Base-by-base conservation (phyloP, 805 yeast species). In the Jamesozyma gamospora region DNA sequence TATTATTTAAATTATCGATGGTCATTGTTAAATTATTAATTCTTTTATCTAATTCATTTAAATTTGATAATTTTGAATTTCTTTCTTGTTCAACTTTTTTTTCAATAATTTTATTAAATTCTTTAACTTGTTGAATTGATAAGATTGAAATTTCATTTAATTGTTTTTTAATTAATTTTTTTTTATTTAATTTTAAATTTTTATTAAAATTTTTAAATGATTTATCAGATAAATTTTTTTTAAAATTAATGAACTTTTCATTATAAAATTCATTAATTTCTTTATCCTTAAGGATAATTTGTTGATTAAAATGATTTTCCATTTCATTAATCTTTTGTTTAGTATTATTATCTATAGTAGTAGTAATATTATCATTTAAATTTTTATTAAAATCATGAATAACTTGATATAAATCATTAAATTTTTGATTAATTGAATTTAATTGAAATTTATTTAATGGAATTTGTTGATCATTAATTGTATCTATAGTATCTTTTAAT, bases 51-150 rank as follows among this genome's bases (percentile, higher is more conserved):
- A 92, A 69, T 41, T 76, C 74, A 27, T 71, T 70, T 52, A 92
- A 69, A 51, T 80, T 70, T 35, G 81, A 70, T 51, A 88, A 73
- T 56, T 92, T 79, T 21, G 87, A 85, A 46, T 79, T 70, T 64
- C 97, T 79, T 68, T 82, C 94, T 11, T 58, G 46, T 46, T 81
- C 88, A 39, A 88, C 72, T 43, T 72, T 72, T 40, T 73, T 70
- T 34, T 70, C 57, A 35, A 86, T 67, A 41, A 74, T 66, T 39
- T 69, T 65, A 45, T 78, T 74, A 57, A 83, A 77, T 53, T 75
- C 77, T 48, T 78, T 72, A 42, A 85, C 75, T 50, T 82, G 80
- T 48, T 77, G 79, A 37, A 79, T 65, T 52, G 84, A 74, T 41
- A 79, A 75, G 56, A 81, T 68, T 9, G 77, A 66, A 25, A 85